Conservation (phyloP, 179 eudicot genomes). For the Corrigiola litoralis region DNA sequence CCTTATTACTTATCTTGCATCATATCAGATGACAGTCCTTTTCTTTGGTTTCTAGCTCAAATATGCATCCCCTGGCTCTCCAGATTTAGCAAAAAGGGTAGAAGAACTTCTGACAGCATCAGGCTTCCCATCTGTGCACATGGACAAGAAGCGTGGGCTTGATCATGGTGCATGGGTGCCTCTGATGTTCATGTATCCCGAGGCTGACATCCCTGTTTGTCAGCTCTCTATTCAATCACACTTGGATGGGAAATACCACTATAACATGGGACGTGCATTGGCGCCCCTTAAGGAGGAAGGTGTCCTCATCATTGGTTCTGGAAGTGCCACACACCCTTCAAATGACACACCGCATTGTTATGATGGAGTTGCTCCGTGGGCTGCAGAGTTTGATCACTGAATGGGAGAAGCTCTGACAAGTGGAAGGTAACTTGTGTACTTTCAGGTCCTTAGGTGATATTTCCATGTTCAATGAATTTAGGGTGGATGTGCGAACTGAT, state of each 20-base stretch:
- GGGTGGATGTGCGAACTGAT: no score
- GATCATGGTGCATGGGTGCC: conserved; percentile 90
- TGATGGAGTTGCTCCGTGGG: conserved; percentile 42
- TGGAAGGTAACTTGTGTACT: conserved; percentile 40
- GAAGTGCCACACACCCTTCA: conserved; percentile 62
- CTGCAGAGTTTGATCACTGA: conserved; percentile 61
- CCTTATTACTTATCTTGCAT: background rate
- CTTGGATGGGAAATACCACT: conserved; percentile 51
- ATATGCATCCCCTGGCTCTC: conserved; percentile 79
- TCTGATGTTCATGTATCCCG: conserved; percentile 76
- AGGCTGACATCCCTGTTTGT: conserved; percentile 72
- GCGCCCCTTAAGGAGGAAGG: conserved; percentile 65
- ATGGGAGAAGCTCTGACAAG: conserved; percentile 52
- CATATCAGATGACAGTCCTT: no score
- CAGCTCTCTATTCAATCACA: conserved; percentile 58
- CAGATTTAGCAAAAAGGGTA: conserved; percentile 52
- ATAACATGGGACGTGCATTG: conserved; percentile 57
- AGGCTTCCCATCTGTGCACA: conserved; percentile 38
- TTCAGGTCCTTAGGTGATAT: background rate
- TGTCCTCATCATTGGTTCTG: conserved; percentile 69
- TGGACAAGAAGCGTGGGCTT: conserved; percentile 66
- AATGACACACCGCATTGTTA: conserved; percentile 24
- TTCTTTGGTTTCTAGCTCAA: no score
- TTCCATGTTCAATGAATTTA: no score
- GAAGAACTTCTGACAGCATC: conserved; percentile 44